Conservation (phyloP, 164 flowering plant genomes). For the Nelumbo lutea region DNA sequence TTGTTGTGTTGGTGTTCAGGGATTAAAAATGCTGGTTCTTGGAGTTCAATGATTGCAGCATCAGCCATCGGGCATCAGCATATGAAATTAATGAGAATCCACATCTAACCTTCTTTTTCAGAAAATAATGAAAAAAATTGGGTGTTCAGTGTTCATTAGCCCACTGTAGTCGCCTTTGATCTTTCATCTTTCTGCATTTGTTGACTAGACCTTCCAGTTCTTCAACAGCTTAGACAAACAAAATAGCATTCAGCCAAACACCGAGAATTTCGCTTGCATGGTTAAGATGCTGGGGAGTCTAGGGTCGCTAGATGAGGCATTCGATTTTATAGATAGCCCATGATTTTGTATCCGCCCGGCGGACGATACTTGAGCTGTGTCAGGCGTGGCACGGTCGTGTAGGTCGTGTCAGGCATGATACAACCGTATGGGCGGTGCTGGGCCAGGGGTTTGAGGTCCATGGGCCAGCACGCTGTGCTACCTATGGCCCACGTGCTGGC, state of each 20-base stretch:
- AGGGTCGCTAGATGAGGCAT: constrained; percentile 20
- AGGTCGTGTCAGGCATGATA: too few relatives aligned
- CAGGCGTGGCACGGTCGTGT: too few relatives aligned
- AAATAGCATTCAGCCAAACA: constrained; percentile 28
- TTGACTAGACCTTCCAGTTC: constrained; percentile 32
- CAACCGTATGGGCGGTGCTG: too few relatives aligned
- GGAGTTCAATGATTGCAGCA: constrained; percentile 41
- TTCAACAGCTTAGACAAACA: constrained; percentile 28
- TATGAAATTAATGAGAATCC: constrained; percentile 34
- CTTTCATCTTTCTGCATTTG: constrained; percentile 40
- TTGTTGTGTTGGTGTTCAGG: too few relatives aligned
- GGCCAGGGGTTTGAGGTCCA: too few relatives aligned
- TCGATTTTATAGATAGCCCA: constrained; percentile 12
- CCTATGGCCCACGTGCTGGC: too few relatives aligned
- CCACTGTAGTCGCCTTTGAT: constrained; percentile 38
- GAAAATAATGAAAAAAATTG: constrained; percentile 11
- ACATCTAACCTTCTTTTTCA: constrained; percentile 22
- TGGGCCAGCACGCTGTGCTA: too few relatives aligned
- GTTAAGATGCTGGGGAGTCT: constrained; percentile 39
- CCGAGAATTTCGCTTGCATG: constrained; percentile 43
- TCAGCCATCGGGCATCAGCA: too few relatives aligned
- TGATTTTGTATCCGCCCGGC: too few relatives aligned
- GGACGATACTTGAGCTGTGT: too few relatives aligned
- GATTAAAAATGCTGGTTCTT: too few relatives aligned
- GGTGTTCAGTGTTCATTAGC: constrained; percentile 25